Base-by-base conservation (phyloP, 768 basidiomycete species). In the Arthromyces matolae region DNA sequence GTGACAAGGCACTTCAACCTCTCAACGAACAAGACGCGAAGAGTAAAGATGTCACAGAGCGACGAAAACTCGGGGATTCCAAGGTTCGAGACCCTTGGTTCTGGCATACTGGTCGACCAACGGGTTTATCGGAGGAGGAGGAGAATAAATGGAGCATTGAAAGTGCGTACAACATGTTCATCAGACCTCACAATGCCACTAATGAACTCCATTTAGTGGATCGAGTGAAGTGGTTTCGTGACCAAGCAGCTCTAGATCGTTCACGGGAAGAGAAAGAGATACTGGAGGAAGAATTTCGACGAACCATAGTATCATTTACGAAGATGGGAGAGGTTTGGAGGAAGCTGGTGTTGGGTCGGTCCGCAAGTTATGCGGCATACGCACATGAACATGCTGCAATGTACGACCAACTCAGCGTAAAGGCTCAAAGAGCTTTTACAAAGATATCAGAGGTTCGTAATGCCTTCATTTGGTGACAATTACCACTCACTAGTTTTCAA, bases 201-300 rank as follows among this genome's bases (percentile, higher is more conserved):
- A 8, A n/a, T n/a, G n/a, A n/a, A n/a, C n/a, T n/a, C n/a, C n/a
- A n/a, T n/a, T 37, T n/a, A 63, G 60, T 59, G 52, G 54, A 49
- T 34, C 51, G 54, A 16, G 65, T 60, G 2, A 60, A 63, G 31
- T 66, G 60, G 57, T 66, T 64, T 41, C 52, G 57, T 27, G 60
- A 63, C 20, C 55, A 52, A 9, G 61, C 64, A 5, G 46, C 51
- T 4, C 51, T 54, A 14, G 53, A 65, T 27, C 54, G 61, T 12
- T 50, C 52, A 18, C 38, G 38, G 36, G 65, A 66, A 51, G 61
- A 64, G 45, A 58, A 55, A 32, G 63, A 66, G 33, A 60, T 64
- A 33, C 42, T 66, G 16, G 58, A 60, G 36, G 58, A 52, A 39
- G 64, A 66, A 45, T 59, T 64, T 39, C 34, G 38, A 23, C 50